Percentiles rank a stretch among this genome's conserved stretches.
phyloP scores from a whole-genome alignment of 805 yeast genomes.

The Danielia reshetovae region DNA sequence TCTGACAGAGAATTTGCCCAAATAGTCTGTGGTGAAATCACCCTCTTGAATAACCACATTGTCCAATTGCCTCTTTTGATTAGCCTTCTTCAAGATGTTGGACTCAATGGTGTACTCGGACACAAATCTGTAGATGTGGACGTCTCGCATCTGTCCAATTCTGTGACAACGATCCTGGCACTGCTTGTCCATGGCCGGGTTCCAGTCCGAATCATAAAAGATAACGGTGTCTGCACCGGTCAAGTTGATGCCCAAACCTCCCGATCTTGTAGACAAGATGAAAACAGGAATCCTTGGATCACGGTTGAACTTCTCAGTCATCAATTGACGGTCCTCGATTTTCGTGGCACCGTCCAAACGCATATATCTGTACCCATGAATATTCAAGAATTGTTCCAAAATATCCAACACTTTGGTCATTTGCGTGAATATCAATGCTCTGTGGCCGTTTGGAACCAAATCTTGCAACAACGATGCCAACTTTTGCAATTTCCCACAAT shows the following conservation, averaged over 20 bases:
- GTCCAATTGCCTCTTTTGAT: constrained; percentile 90
- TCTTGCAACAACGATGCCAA: constrained; percentile 72
- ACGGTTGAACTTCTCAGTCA: constrained; percentile 88
- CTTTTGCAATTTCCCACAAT: constrained; percentile 93
- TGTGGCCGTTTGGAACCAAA: constrained; percentile 80
- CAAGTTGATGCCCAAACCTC: constrained; percentile 95
- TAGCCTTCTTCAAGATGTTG: constrained; percentile 88
- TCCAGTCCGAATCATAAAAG: constrained; percentile 98
- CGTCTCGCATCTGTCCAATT: constrained; percentile 97
- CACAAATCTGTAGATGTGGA: constrained; percentile 93
- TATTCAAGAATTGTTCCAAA: constrained; percentile 86
- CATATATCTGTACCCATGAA: constrained; percentile 92
- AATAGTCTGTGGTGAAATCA: constrained; percentile 95
- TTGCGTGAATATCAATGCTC: constrained; percentile 94
- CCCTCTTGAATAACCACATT: constrained; percentile 96
- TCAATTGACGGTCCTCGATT: constrained; percentile 90
- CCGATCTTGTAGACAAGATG: constrained; percentile 91
- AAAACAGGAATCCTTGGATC: constrained; percentile 86
- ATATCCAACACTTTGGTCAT: constrained; percentile 97
- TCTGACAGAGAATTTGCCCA: constrained; percentile 78
- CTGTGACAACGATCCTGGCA: constrained; percentile 99
- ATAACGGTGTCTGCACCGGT: constrained; percentile 99
- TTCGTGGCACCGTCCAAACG: constrained; percentile 97
- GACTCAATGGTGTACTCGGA: constrained; percentile 96
- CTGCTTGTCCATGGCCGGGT: constrained; percentile 99